Evolutionary conservation across 257 asterid genomes (phyloP).

Genomic region (Cordia subcordata): DNA sequence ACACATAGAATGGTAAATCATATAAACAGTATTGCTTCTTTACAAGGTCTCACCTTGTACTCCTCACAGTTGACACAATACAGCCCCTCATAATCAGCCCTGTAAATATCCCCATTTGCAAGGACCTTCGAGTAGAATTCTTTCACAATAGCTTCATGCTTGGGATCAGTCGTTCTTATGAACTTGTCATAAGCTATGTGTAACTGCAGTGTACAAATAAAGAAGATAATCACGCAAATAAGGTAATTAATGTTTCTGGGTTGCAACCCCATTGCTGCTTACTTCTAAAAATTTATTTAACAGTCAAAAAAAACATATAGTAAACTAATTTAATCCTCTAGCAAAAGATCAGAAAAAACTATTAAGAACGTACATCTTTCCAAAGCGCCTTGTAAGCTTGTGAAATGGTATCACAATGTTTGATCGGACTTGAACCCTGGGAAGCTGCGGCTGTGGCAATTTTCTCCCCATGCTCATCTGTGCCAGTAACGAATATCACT

Average conservation of each 20-base stretch:
- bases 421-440: slow-evolving; percentile 61
- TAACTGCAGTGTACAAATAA: slow-evolving; percentile 46
- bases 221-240: slow-evolving; percentile 14
- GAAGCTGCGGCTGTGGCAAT: slow-evolving; percentile 86
- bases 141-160: slow-evolving; percentile 75
- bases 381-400: slow-evolving; percentile 73
- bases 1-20: slow-evolving; percentile 1
- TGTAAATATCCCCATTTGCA: slow-evolving; percentile 81
- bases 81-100: slow-evolving; percentile 90
- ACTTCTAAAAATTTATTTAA: too few species aligned
- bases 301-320: slow-evolving; percentile 5
- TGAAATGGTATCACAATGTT: slow-evolving; percentile 79
- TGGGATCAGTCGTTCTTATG: slow-evolving; percentile 80
- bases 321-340: slow-evolving; percentile 3
- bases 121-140: slow-evolving; percentile 83
- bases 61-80: slow-evolving; percentile 97
- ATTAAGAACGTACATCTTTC: slow-evolving; percentile 51
- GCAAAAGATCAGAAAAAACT: slow-evolving; percentile 1
- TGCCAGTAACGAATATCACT: slow-evolving; percentile 86
- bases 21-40: neutral
- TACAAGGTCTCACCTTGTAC: slow-evolving; percentile 58
- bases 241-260: neutral
- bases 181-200: slow-evolving; percentile 83
- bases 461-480: slow-evolving; percentile 98
- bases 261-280: too few species aligned